These are phyloP conservation scores for Tylopilus felleus DNA, from an alignment of 768 basidiomycete species.

Conservation along the genomic window DNA sequence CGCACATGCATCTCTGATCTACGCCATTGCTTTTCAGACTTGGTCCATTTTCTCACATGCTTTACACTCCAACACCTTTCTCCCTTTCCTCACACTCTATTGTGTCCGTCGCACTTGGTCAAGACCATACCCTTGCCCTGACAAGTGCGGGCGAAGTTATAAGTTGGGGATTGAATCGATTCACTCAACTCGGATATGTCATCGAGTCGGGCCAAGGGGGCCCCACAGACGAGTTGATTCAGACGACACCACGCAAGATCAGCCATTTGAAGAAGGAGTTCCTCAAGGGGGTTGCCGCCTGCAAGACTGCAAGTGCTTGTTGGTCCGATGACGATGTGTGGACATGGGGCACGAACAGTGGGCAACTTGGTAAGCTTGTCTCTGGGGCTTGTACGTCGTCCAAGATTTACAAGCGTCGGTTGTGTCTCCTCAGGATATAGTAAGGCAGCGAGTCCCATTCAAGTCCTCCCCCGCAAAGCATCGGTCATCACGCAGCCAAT, in stretches of 20 bases:
- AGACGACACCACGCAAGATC: constrained; percentile 72
- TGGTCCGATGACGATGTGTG: constrained; percentile 74
- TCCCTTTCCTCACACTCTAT: constrained; percentile 55
- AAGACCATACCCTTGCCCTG: constrained; percentile 90
- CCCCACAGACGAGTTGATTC: constrained; percentile 68
- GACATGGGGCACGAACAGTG: constrained; percentile 93
- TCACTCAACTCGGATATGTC: constrained; percentile 83
- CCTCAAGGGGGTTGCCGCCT: constrained; percentile 81
- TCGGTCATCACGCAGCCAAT: constrained; percentile 73
- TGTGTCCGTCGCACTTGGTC: constrained; percentile 74
- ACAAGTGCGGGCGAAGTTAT: constrained; percentile 79
- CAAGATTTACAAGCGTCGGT: background rate
- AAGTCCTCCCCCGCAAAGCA: constrained; percentile 75
- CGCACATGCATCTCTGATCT: background rate
- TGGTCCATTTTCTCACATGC: constrained; percentile 74
- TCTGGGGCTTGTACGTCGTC: background rate
- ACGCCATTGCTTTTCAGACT: constrained; percentile 42
- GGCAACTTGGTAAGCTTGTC: constrained; percentile 70
- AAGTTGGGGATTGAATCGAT: constrained; percentile 90
- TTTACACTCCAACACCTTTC: constrained; percentile 65
- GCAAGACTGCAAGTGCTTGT: constrained; percentile 82
- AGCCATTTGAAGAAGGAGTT: constrained; percentile 74
- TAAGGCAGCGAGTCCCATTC: constrained; percentile 66
- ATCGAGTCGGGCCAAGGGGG: constrained; percentile 53
- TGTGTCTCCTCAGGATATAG: constrained; percentile 59